Conservation (phyloP, 495 filamentous ascomycete species). For the Podospora comata region DNA sequence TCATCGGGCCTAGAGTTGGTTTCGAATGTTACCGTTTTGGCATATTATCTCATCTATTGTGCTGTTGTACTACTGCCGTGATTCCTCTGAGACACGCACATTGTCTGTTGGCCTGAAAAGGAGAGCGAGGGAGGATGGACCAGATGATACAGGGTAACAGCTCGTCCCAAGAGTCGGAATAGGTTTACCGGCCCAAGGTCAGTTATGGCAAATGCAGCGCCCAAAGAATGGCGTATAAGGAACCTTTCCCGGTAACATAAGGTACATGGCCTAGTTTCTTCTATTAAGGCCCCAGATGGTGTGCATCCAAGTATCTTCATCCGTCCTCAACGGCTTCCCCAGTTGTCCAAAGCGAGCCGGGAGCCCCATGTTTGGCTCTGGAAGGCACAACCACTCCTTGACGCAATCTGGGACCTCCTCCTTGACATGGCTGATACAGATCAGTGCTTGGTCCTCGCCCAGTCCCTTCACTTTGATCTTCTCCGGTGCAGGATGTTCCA, state of each 20-base stretch:
- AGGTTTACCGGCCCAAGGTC: neutral
- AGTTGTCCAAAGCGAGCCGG: slow-evolving; percentile 57
- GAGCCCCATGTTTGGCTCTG: slow-evolving; percentile 55
- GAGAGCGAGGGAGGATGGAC: neutral
- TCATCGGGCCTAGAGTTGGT: slow-evolving; percentile 3
- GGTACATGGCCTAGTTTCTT: neutral
- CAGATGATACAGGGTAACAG: neutral
- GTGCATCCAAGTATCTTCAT: slow-evolving; percentile 50
- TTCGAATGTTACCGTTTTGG: slow-evolving; percentile 4
- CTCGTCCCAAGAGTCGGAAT: neutral
- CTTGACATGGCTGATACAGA: slow-evolving; percentile 83
- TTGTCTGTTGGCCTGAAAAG: neutral
- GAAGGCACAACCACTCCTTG: slow-evolving; percentile 75
- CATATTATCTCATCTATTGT: neutral
- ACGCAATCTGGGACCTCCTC: slow-evolving; percentile 84
- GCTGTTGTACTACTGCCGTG: neutral
- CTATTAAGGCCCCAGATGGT: slow-evolving; percentile 54
- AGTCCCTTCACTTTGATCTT: slow-evolving; percentile 47
- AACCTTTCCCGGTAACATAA: too few relatives aligned
- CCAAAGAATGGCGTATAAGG: too few relatives aligned
- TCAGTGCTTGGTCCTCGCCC: slow-evolving; percentile 66
- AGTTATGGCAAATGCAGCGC: neutral
- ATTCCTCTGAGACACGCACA: neutral
- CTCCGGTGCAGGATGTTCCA: slow-evolving; percentile 16
- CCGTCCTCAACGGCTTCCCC: slow-evolving; percentile 52